These are phyloP conservation scores for Musa schizocarpa DNA, from an alignment of 176 grass and related monocot species.

Conservation along the genomic window DNA sequence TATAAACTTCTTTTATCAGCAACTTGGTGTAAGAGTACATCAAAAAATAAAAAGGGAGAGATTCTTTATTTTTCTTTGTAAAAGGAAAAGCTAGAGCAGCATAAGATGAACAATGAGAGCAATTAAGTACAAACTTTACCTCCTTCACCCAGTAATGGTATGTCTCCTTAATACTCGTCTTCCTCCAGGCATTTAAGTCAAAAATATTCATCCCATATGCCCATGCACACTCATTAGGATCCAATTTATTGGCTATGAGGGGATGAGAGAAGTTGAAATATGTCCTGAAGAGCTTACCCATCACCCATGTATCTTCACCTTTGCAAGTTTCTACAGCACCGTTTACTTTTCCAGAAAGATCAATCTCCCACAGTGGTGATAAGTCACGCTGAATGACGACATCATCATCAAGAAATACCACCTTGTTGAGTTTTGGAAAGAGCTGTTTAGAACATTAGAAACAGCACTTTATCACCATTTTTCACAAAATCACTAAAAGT, in stretches of 20 bases:
- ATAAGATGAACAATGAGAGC: neutral
- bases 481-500: constrained; percentile 16
- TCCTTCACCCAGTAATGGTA: constrained; percentile 95
- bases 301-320: constrained; percentile 88
- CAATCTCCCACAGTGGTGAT: constrained; percentile 67
- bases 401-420: constrained; percentile 95
- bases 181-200: constrained; percentile 82
- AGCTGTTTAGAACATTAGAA: constrained; percentile 47
- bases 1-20: neutral
- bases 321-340: constrained; percentile 88
- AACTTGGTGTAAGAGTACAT: neutral
- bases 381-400: constrained; percentile 83
- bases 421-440: constrained; percentile 89
- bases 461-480: constrained; percentile 20
- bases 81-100: neutral
- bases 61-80: neutral
- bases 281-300: constrained; percentile 92
- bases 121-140: constrained; percentile 34
- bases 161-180: constrained; percentile 70
- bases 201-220: constrained; percentile 98
- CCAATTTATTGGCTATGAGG: constrained; percentile 67
- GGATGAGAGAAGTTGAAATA: constrained; percentile 98
- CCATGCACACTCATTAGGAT: constrained; percentile 90
- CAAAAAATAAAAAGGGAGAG: neutral
- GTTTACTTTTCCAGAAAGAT: constrained; percentile 92